These are phyloP conservation scores for Eimeria maxima DNA, from an alignment of 169 alveolate genomes.

Conservation along the genomic window DNA sequence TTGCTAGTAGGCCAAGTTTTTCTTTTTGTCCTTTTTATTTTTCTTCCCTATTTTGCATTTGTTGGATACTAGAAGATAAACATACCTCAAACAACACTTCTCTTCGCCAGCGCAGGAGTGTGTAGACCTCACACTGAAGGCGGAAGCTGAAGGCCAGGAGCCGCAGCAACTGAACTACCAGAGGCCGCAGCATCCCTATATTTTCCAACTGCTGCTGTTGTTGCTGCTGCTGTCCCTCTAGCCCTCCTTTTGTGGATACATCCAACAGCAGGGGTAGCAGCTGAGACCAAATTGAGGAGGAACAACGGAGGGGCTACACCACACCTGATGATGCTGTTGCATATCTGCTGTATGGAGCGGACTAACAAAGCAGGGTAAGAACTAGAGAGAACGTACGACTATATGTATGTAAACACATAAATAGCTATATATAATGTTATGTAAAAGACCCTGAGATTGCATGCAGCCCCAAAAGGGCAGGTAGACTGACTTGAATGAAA, in stretches of 20 bases:
- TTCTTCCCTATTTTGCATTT: no score
- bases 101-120: constrained; percentile 16
- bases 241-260: background rate
- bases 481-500: background rate
- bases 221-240: constrained; percentile 28
- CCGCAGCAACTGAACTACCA: constrained; percentile 17
- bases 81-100: background rate
- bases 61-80: background rate
- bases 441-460: background rate
- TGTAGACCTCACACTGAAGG: constrained; percentile 29
- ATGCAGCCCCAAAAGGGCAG: no score
- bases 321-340: constrained; percentile 6
- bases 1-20: background rate
- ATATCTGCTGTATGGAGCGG: background rate
- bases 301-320: background rate
- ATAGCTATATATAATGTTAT: background rate
- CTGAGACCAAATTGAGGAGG: background rate
- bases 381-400: background rate
- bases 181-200: background rate
- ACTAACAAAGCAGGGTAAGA: background rate
- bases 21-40: background rate
- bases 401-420: background rate
- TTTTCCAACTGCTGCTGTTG: background rate
- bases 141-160: background rate
- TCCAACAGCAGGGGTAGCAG: constrained; percentile 57